phyloP scores from a whole-genome alignment of 306 rosid species.

The Clitoria ternatea region DNA sequence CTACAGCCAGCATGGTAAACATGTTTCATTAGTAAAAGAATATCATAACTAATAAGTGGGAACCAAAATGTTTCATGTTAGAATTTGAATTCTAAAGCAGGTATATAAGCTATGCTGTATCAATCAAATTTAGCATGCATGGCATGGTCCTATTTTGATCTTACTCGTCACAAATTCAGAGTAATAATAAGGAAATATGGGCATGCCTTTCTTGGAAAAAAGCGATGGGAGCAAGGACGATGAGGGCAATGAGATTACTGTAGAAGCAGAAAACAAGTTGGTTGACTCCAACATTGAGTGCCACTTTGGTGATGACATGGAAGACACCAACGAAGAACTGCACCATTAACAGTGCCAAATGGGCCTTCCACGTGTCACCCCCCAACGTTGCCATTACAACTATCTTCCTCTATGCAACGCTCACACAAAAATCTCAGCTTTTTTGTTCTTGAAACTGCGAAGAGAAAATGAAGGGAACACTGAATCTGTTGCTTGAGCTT shows the following conservation, averaged over 20 bases:
- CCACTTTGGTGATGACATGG: conserved; percentile 89
- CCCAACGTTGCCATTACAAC: conserved; percentile 32
- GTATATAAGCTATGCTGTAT: no score
- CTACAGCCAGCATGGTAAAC: conserved; percentile 51
- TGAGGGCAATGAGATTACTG: conserved; percentile 67
- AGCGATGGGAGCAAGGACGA: conserved; percentile 72
- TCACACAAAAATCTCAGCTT: no score
- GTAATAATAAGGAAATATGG: no score
- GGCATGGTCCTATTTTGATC: no score
- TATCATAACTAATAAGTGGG: no score
- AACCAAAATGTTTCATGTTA: not conserved
- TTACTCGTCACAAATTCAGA: no score
- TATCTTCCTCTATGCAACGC: not conserved
- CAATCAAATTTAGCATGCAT: no score
- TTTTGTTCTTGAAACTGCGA: no score
- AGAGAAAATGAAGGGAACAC: no score
- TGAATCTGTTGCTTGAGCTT: no score
- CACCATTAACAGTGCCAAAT: conserved; percentile 64
- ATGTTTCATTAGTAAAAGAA: no score
- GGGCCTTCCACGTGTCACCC: conserved; percentile 61
- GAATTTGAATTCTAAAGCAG: not conserved
- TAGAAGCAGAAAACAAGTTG: conserved; percentile 80
- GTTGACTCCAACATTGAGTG: conserved; percentile 84
- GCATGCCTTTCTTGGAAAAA: conserved; percentile 67
- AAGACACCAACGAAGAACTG: conserved; percentile 80